Base-by-base conservation (phyloP, 768 basidiomycete genomes). In the Auricularia heimuer region DNA sequence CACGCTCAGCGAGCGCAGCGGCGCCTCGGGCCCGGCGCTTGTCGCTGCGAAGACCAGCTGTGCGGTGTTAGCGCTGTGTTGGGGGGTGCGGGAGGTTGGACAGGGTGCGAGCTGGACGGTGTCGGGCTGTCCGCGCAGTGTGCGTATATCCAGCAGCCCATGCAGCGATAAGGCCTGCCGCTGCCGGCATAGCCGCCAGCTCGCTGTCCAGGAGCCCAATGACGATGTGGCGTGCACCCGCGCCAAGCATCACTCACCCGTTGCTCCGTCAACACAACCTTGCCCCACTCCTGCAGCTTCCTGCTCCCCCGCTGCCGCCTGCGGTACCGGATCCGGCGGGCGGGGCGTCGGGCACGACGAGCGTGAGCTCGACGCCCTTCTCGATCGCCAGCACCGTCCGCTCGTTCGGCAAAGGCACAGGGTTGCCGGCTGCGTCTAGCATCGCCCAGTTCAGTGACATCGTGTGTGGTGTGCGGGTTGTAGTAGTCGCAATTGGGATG, bases 381-480 rank as follows among this genome's bases (percentile, higher is more conserved):
- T 85, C 81, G 64, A 88, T 69, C 1, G 78, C 78, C 14, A 82
- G 81, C 45, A 91, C 81, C 0, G 77, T 81, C 71, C 76, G 75
- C 73, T 93, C 90, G 54, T 83, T 74, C 0, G 82, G 84, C 21
- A 91, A 77, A 16, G 87, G 87, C 10, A 90, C 76, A 3, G 88
- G 87, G 10, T 80, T 75, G 62, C 83, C 80, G 51, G 85, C 79
- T 3, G 79, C 73, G 64, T 79, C 79, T 33, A 91, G 78, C 81
- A 88, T 89, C 0, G 82, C 81, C 86, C 87, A 90, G 77, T 92
- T 90, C 54, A 92, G 79, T 6, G 90, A 86, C 90, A 92, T 92
- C n/a, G 63, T 65, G 16, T 29, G 68, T 14, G 61, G 39, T 21
- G 29, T 42, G 3, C 12, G 12, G 39, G 39, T 7, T 7, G 39